These are phyloP conservation scores for Paramecium tetraurelia DNA, from an alignment of 73 alveolate species.

Conservation along the genomic window DNA sequence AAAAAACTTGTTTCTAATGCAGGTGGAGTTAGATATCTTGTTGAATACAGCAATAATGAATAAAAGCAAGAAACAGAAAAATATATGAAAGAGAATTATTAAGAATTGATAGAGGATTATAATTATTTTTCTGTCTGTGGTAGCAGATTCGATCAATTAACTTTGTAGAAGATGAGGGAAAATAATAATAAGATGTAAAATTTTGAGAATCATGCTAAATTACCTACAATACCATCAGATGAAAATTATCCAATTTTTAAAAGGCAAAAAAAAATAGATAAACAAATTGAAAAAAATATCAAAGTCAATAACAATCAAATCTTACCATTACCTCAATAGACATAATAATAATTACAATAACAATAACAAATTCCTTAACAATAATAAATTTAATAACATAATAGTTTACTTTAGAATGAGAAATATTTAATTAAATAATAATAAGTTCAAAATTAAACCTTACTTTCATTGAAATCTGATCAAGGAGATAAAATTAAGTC, in stretches of 20 bases:
- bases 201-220: neutral
- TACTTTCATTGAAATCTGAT: neutral
- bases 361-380: neutral
- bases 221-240: neutral
- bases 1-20: neutral
- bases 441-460: neutral
- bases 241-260: slow-evolving; percentile 19
- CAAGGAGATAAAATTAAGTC: neutral
- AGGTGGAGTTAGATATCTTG: neutral
- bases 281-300: neutral
- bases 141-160: neutral
- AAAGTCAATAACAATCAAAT: neutral
- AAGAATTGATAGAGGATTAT: neutral
- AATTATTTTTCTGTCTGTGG: slow-evolving; percentile 10
- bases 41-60: neutral
- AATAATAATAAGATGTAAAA: neutral
- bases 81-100: slow-evolving; percentile 16
- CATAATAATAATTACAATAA: neutral
- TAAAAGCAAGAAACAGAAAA: neutral
- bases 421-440: neutral
- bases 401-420: neutral
- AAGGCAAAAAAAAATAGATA: neutral
- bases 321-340: neutral
- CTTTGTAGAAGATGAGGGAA: neutral
- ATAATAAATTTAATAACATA: neutral